Base-by-base conservation (phyloP, 441 rosid genomes). In the California macrophylla region DNA sequence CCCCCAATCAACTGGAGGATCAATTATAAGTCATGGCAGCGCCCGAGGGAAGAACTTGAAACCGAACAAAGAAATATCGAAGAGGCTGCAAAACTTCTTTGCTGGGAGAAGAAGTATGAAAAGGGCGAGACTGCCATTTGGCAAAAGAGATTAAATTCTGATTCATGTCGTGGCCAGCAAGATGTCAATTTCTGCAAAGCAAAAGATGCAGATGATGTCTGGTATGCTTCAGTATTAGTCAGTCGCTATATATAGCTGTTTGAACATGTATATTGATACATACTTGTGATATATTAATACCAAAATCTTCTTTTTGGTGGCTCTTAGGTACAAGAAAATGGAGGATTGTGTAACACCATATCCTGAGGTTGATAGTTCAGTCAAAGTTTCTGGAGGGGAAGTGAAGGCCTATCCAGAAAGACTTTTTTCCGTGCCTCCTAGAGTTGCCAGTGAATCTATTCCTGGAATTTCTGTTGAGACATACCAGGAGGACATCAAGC, bases 101-200 rank as follows among this genome's bases (percentile, higher is more conserved):
- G 66, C 50, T 69, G 72, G 72, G 66, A 69, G 21, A 69, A 69
- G 72, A 69, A 69, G 36, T 69, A 29, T 25, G 72, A 69, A 15
- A 69, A 58, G 52, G 72, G 72, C 21, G 72, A 69, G 36, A 69
- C 61, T 5, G 72, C 72, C 66, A 69, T 69, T 36, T 69, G 72
- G 72, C 72, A 69, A 61, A 69, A 69, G 66, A 34, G 66, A 12
- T 6, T 34, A 0, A 34, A 69, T 60, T 24, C 32, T 38, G 36
- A 58, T 10, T 21, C 72, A n/a, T 69, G 72, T 24, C 45, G 23
- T 26, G 21, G 34, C 2, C 60, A 63, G 23, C 72, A 69, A 58
- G 72, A 69, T 54, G 72, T 25, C 9, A 36, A 24, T 36, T 56
- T 69, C 40, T 69, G 72, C 72, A 69, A 60, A 54, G 15, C 66